Conservation (phyloP, 2,329 filamentous ascomycete genomes). For the Exophiala sp. region DNA sequence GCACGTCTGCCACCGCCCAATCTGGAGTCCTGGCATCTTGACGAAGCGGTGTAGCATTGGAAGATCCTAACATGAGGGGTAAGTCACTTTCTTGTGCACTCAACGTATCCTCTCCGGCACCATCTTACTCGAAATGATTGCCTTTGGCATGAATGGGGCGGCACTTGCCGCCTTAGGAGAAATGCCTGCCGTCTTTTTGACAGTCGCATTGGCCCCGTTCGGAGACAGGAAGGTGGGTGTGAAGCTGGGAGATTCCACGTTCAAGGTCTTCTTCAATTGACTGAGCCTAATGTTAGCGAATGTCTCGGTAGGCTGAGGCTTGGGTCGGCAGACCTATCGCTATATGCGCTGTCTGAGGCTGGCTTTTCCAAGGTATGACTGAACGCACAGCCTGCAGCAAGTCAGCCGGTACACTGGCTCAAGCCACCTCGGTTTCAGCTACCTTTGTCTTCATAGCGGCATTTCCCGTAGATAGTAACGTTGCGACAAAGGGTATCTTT, state of each 20-base stretch:
- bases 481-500: conserved; percentile 92
- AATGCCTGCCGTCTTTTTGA: conserved; percentile 46
- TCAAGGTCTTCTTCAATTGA: conserved; percentile 54
- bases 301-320: neutral
- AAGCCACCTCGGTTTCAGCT: conserved; percentile 12
- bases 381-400: conserved; percentile 66
- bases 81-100: conserved; percentile 5
- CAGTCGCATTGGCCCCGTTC: conserved; percentile 35
- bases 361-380: conserved; percentile 59
- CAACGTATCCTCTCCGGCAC: conserved; percentile 3
- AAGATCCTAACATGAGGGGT: conserved; percentile 32
- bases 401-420: conserved; percentile 11
- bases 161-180: conserved; percentile 89
- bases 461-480: conserved; percentile 88
- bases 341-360: conserved; percentile 37
- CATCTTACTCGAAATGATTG: conserved; percentile 38
- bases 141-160: conserved; percentile 54
- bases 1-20: conserved; percentile 44
- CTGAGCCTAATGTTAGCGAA: conserved; percentile 5
- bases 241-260: conserved; percentile 94
- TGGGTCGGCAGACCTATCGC: conserved; percentile 28
- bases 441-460: conserved; percentile 85
- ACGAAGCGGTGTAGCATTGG: conserved; percentile 41
- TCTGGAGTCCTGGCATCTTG: conserved; percentile 42
- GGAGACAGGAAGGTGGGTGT: conserved; percentile 62